These are phyloP conservation scores for Ophiostoma fasciatum DNA, from an alignment of 2,329 filamentous ascomycete species.

Conservation along the genomic window DNA sequence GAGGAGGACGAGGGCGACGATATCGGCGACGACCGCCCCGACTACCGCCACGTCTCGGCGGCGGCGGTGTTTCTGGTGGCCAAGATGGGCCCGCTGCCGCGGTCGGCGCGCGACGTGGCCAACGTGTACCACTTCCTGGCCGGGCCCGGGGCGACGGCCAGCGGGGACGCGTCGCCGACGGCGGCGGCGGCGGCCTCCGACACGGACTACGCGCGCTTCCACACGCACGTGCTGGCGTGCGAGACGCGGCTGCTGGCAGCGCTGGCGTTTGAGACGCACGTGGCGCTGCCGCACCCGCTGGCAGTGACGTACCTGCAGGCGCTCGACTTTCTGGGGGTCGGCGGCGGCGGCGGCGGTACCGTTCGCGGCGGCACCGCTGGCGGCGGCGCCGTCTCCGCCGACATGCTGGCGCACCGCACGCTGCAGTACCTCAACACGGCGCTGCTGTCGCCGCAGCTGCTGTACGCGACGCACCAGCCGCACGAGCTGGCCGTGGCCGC, in stretches of 20 bases:
- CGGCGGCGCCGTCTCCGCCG: conserved; percentile 35
- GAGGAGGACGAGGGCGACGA: conserved; percentile 29
- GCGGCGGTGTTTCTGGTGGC: conserved; percentile 67
- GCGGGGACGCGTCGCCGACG: conserved; percentile 38
- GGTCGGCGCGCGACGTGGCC: conserved; percentile 63
- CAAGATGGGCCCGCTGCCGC: conserved; percentile 66
- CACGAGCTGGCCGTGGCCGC: conserved; percentile 72
- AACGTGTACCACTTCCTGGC: conserved; percentile 79
- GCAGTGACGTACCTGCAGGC: conserved; percentile 88
- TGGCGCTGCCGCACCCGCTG: conserved; percentile 71
- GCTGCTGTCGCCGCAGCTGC: conserved; percentile 70
- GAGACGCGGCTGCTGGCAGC: conserved; percentile 65
- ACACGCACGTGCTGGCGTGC: conserved; percentile 50
- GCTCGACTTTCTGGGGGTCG: conserved; percentile 47
- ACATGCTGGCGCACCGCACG: conserved; percentile 45
- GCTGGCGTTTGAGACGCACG: conserved; percentile 70
- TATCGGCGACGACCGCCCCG: background rate
- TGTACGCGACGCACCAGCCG: conserved; percentile 88
- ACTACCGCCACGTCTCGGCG: conserved; percentile 48
- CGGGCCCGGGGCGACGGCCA: conserved; percentile 46
- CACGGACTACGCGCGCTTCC: conserved; percentile 50
- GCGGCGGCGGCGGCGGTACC: conserved; percentile 43
- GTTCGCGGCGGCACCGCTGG: too few relatives aligned
- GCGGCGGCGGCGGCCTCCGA: conserved; percentile 33
- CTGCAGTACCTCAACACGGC: conserved; percentile 76